Evolutionary conservation across 139 green algal species (phyloP), one percentile per base, ranked within the genome.

Genomic region (Astrephomene gubernaculifera): DNA sequence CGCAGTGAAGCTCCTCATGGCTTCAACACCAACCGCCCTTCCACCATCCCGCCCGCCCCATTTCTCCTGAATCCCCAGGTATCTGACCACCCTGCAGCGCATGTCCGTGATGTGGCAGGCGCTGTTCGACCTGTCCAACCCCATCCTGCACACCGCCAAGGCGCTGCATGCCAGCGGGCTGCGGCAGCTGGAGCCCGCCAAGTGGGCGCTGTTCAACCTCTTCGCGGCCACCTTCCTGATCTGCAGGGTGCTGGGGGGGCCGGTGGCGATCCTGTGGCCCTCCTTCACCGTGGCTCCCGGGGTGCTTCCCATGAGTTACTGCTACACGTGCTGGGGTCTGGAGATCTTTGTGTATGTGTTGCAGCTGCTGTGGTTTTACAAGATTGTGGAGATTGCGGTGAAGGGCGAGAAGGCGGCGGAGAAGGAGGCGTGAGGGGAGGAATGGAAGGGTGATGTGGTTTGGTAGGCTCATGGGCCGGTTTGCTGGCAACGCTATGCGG

Each of bases 101-200:
- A 89, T 87, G 64, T 83, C 76, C 7, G 63, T 87, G 14, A 91
- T 91, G 88, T 87, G 81, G 38, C 87, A 87, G 67, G 83, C 86
- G 1, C 80, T 90, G 24, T 86, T 92, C 29, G 89, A 92, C 87
- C 75, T 83, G 33, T 87, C 76, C 82, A 94, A 92, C 87, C 84
- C 90, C 0, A 70, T 94, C 45, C 85, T 94, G 64, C 90, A 94
- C 79, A n/a, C 57, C 6, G 90, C 90, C 45, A 94, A 94, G 70
- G 79, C 65, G 36, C 65, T 91, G 19, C 73, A 94, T 79, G 38
- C 85, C 36, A 41, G 33, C 21, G 72, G 45, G 14, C 31, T 86
- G 0, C 33, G 52, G 61, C 43, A 43, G 54, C 69, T 85, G 29
- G 85, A 83, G 60, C 36, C 45, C 1, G 24, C 86, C 60, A 89